Conservation (phyloP, 805 yeast genomes). For the Kodamaea restingae region DNA sequence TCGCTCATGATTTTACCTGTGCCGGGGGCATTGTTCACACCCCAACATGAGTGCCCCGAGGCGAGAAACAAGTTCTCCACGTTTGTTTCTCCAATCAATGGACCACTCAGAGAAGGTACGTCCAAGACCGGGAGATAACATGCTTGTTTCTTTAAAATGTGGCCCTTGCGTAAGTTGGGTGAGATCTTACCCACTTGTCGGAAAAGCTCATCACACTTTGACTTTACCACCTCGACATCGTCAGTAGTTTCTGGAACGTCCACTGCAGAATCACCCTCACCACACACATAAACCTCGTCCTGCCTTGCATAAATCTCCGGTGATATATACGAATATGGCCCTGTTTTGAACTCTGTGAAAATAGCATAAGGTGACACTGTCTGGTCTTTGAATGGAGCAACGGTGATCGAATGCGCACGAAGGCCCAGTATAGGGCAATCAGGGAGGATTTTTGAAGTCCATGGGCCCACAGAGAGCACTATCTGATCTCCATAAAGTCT, state of each 20-base stretch:
- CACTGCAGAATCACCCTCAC: slow-evolving; percentile 90
- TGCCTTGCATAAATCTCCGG: slow-evolving; percentile 95
- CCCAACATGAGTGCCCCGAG: slow-evolving; percentile 98
- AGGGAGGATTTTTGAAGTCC: slow-evolving; percentile 89
- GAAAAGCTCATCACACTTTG: slow-evolving; percentile 84
- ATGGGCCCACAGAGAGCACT: slow-evolving; percentile 90
- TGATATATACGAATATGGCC: slow-evolving; percentile 63
- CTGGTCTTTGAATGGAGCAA: slow-evolving; percentile 69
- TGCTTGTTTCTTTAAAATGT: slow-evolving; percentile 80
- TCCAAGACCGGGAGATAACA: slow-evolving; percentile 94
- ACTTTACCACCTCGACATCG: slow-evolving; percentile 82
- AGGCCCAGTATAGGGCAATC: slow-evolving; percentile 93
- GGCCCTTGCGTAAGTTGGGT: slow-evolving; percentile 66
- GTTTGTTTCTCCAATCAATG: slow-evolving; percentile 90
- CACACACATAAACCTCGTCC: slow-evolving; percentile 95
- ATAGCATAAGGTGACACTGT: slow-evolving; percentile 88
- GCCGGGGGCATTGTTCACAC: slow-evolving; percentile 95
- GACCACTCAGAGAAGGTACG: slow-evolving; percentile 89
- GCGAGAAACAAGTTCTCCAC: slow-evolving; percentile 76
- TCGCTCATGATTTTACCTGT: slow-evolving; percentile 94
- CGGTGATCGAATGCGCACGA: slow-evolving; percentile 91
- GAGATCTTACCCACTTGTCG: slow-evolving; percentile 75
- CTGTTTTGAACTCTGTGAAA: slow-evolving; percentile 83
- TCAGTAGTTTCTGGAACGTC: slow-evolving; percentile 93
- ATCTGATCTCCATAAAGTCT: slow-evolving; percentile 67